Conservation (phyloP, 208 protist genomes). For the Leishmania tarentolae region DNA sequence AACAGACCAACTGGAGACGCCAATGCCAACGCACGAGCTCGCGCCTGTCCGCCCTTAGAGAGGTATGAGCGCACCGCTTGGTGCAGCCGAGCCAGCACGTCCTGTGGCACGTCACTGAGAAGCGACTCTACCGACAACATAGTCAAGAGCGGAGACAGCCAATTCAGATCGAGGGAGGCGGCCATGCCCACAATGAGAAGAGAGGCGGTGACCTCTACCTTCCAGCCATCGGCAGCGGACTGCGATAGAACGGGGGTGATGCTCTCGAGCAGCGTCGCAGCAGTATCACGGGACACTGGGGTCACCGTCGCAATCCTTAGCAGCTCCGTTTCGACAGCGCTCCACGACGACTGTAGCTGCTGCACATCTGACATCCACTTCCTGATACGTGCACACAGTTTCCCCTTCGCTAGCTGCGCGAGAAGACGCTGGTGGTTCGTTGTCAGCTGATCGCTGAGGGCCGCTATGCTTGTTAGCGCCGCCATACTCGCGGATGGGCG, state of each 20-base stretch:
- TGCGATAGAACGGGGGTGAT: background rate
- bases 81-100: slow-evolving; percentile 7
- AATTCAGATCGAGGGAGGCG: slow-evolving; percentile 5
- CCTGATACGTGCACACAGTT: slow-evolving; percentile 9
- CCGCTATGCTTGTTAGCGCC: slow-evolving; percentile 11
- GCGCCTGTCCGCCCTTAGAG: background rate
- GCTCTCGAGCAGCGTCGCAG: slow-evolving; percentile 6
- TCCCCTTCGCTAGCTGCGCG: slow-evolving; percentile 31
- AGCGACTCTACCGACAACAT: slow-evolving; percentile 16
- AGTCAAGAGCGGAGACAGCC: background rate
- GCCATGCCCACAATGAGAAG: slow-evolving; percentile 18
- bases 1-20: slow-evolving; percentile 12
- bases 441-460: slow-evolving; percentile 17
- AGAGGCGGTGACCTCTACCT: slow-evolving; percentile 15
- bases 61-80: slow-evolving; percentile 14
- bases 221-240: background rate
- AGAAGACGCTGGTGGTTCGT: slow-evolving; percentile 31
- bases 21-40: slow-evolving; percentile 13
- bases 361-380: background rate
- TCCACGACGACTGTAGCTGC: background rate
- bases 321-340: background rate
- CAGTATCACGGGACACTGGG: slow-evolving; percentile 3
- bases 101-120: slow-evolving; percentile 4
- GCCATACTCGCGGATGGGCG: background rate
- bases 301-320: slow-evolving; percentile 4